Evolutionary conservation across 164 flowering plant species (phyloP).

Genomic region (Vitis cinerea): DNA sequence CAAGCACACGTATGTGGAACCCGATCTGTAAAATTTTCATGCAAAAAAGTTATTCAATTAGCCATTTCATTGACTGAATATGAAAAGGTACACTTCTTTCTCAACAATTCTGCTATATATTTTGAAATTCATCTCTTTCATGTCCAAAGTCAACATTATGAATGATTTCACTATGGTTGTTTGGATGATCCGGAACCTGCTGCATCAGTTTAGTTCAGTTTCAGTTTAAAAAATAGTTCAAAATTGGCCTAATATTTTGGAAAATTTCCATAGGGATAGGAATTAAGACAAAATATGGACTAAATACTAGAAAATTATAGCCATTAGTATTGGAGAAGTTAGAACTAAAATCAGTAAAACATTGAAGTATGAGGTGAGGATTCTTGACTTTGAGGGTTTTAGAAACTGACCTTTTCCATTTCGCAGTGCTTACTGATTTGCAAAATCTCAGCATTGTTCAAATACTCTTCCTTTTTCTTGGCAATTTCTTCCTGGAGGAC

Average conservation of each 20-base stretch:
- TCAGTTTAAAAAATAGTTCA: background rate
- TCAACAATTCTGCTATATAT: background rate
- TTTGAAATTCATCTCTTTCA: too few relatives aligned
- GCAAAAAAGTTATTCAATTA: slow-evolving; percentile 1
- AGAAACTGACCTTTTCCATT: slow-evolving; percentile 28
- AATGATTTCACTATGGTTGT: background rate
- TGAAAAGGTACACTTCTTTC: background rate
- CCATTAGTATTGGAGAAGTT: too few relatives aligned
- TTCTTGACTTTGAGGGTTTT: background rate
- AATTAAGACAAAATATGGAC: too few relatives aligned
- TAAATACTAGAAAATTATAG: too few relatives aligned
- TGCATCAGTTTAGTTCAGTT: background rate
- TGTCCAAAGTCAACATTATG: background rate
- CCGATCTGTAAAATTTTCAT: slow-evolving; percentile 33
- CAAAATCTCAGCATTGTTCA: slow-evolving; percentile 24
- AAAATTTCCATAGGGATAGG: too few relatives aligned
- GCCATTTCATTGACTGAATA: background rate
- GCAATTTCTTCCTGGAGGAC: slow-evolving; percentile 35
- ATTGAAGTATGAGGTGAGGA: too few relatives aligned
- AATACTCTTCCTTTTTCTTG: slow-evolving; percentile 44
- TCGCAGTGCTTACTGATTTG: slow-evolving; percentile 26
- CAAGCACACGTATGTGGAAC: slow-evolving; percentile 33
- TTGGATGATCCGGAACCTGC: background rate
- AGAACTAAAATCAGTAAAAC: too few relatives aligned
- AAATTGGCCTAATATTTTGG: background rate